phyloP scores from a whole-genome alignment of 495 filamentous ascomycete species.

The Cetradonia linearis region DNA sequence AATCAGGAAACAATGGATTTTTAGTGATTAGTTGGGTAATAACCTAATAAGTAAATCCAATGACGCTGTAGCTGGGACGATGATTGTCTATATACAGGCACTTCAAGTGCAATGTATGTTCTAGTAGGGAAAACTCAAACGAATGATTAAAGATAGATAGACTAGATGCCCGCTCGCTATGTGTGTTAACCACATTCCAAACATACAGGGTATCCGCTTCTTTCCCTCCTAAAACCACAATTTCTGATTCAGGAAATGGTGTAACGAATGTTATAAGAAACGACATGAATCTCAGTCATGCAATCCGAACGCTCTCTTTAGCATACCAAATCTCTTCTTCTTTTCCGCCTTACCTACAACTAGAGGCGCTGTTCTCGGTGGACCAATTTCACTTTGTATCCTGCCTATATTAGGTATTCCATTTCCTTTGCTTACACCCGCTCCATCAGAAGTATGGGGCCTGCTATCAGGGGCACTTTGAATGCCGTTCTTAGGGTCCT shows the following conservation, averaged over 20 bases:
- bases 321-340: conserved; percentile 42
- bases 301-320: conserved; percentile 42
- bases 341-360: conserved; percentile 33
- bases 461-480: conserved; percentile 9
- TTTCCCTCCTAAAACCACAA: background rate
- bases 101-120: background rate
- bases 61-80: background rate
- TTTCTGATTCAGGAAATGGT: background rate
- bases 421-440: background rate
- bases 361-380: conserved; percentile 27
- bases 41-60: background rate
- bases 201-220: conserved; percentile 8
- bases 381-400: conserved; percentile 21
- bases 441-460: conserved; percentile 20
- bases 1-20: background rate
- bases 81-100: conserved; percentile 9
- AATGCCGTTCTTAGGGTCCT: conserved; percentile 9
- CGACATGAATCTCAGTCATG: conserved; percentile 25
- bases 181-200: background rate
- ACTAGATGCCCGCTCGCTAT: conserved; percentile 7
- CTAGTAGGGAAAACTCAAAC: background rate
- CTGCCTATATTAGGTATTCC: conserved; percentile 22
- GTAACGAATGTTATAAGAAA: background rate
- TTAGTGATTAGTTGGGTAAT: conserved; percentile 10
- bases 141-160: background rate